Evolutionary conservation across 75 land plant species (phyloP), one percentile per base, ranked within the genome.

Genomic region (Cryptomeria japonica): DNA sequence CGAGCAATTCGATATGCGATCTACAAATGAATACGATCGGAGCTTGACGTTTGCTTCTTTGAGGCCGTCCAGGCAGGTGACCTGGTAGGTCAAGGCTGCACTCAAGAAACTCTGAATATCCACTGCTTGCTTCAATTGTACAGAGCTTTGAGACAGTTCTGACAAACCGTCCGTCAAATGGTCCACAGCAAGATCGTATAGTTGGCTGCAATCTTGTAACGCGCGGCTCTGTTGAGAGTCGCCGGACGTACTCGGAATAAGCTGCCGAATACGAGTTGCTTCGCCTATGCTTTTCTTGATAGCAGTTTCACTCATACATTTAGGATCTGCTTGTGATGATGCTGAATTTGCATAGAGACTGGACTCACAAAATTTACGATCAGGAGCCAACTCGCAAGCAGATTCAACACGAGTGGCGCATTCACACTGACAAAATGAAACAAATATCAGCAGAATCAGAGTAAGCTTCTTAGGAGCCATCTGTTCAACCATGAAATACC

Each of bases 11-110:
- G 56, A 0, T 22, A 92, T 82, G 16, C 70, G 32, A 72, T 55
- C 39, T 22, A 32, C 3, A 32, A 82, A 82, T 1, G 53, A 25
- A 44, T n/a, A 82, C 0, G 41, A 28, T 14, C 46, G 6, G 34
- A 44, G 41, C 1, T n/a, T 28, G 2, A 44, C 15, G 3, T 44
- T 44, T 39, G 49, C 25, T 8, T 22, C 53, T 46, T 46, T n/a
- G 47, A 95, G 89, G 16, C 91, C 91, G 68, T 78, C 88, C 2
- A 84, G 41, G 38, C 90, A 89, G 18, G 90, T 89, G 42, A 37
- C 83, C 38, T 88, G 90, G 38, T 58, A 28, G 19, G 90, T 89
- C 51, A 89, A 22, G 1, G 90, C 89, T 3, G 90, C 42, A 70
- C 90, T 89, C 46, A 88, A 25, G 76, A 75, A 87, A 6, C 85